Percentiles rank a stretch among this genome's conserved stretches.
phyloP scores from a whole-genome alignment of 331 rosid species.

The Prunus yedoensis region DNA sequence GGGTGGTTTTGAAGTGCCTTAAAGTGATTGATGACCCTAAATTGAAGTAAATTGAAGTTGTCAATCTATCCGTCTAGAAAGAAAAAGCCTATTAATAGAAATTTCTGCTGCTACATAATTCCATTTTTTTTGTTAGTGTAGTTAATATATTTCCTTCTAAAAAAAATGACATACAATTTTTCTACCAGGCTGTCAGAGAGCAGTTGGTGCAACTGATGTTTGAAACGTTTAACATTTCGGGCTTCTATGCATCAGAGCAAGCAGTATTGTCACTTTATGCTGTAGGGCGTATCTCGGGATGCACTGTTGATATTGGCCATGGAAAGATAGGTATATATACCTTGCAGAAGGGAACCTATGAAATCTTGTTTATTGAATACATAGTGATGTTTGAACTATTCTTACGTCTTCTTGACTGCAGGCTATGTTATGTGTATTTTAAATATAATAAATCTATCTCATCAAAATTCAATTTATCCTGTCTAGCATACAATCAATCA shows the following conservation, averaged over 20 bases:
- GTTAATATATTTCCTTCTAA: neutral
- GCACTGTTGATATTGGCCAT: constrained; percentile 96
- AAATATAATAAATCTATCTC: neutral
- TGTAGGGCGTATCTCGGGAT: constrained; percentile 96
- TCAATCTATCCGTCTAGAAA: neutral
- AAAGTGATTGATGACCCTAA: neutral
- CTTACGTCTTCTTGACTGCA: neutral
- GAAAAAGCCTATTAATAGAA: neutral
- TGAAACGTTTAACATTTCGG: constrained; percentile 96
- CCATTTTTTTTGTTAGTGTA: neutral
- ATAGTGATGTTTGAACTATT: neutral
- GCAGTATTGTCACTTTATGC: constrained; percentile 94
- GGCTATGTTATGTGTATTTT: neutral
- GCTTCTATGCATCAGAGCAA: constrained; percentile 98
- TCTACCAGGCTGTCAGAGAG: constrained; percentile 81
- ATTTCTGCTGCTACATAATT: neutral
- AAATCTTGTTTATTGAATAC: neutral
- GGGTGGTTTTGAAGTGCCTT: neutral
- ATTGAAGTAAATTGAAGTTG: neutral
- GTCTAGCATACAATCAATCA: neutral
- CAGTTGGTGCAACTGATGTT: constrained; percentile 97
- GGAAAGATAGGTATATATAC: constrained; percentile 81
- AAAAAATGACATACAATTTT: constrained; percentile 5
- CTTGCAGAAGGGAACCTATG: constrained; percentile 13
- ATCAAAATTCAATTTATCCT: neutral